Evolutionary conservation across 2,329 filamentous ascomycete genomes (phyloP), one percentile per base, ranked within the genome.

Genomic region (Clarireedia hainanense): DNA sequence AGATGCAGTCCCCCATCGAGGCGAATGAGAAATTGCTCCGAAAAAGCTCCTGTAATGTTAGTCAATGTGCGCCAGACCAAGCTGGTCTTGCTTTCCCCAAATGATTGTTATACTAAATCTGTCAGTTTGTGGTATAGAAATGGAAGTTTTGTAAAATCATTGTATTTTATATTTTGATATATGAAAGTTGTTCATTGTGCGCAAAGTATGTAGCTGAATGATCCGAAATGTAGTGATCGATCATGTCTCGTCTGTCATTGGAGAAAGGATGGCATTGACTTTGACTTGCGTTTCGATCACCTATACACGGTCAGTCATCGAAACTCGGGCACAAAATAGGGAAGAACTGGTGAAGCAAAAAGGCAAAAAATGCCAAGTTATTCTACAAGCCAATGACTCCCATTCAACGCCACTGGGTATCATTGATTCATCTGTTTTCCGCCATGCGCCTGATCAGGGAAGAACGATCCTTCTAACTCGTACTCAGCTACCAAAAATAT

Each of bases 241-340:
- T 55, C 39, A 23, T 17, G 52, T 39, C 47, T 50, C 4, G 24
- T 49, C 52, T 50, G 37, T 55, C 52, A 55, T 43, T 43, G 52
- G n/a, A 54, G 39, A 15, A 48, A 17, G 12, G 36, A 43, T 55
- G 52, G 46, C 52, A 50, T 55, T 55, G 46, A 55, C 52, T 55
- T 50, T 34, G 46, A 55, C 46, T 55, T 50, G n/a, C 42, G 39
- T 24, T 34, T 43, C 52, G 46, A 55, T 50, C 52, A 50, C 49
- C 52, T 55, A 55, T 14, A 24, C 30, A 37, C 48, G 46, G 52
- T 55, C 52, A 55, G 52, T 55, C 36, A 23, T 20, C 42, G 34
- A 34, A 26, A 40, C 7, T 17, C 34, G 37, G 45, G n/a, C 14
- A 50, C 15, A 17, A 24, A 49, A 9, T 26, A 42, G 27, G 17